Base-by-base conservation (phyloP, 345 rosid species). In the Eucalyptus sp. region DNA sequence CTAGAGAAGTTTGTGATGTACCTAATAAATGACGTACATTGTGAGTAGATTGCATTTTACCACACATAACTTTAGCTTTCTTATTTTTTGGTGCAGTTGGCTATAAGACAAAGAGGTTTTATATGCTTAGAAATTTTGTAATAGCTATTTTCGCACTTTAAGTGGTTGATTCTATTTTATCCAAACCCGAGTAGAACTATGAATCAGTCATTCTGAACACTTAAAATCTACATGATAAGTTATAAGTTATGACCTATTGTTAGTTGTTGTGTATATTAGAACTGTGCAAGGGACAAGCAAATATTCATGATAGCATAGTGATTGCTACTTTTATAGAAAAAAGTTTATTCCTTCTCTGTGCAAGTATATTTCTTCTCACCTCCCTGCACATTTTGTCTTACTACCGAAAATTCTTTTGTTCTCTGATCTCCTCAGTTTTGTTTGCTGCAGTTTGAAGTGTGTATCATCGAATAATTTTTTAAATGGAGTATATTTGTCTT, bases 1-100 rank as follows among this genome's bases (percentile, higher is more conserved):
- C 6, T 16, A 33, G 24, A 68, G 24, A 31, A 68, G 24, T 68
- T 31, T 8, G 24, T 68, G 95, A 95, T 90, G 89, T 89, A 87
- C 93, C 96, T 71, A 97, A 97, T 93, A 95, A 91, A 90, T 97
- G 95, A 90, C 94, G 96, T 86, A 86, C 22, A 4, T 33, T 68
- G 24, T n/a, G 56, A 86, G 41, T 33, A 3, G 9, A 24, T 46
- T 16, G 43, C 2, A 3, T 68, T 33, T 5, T 68, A 68, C 44
- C 6, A 5, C 80, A 27, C 15, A 25, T 58, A 58, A 58, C 14
- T 5, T 0, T 58, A 58, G n/a, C n/a, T 25, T 24, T 10, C 64
- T 20, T 81, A 31, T 44, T 49, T 49, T 44, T 88, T 86, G 87
- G 25, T 54, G 60, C 1, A 20, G 51, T 54, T 27, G 62, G 29